Conservation (phyloP, 1,284 basidiomycete genomes). For the Ustilago loliicola region DNA sequence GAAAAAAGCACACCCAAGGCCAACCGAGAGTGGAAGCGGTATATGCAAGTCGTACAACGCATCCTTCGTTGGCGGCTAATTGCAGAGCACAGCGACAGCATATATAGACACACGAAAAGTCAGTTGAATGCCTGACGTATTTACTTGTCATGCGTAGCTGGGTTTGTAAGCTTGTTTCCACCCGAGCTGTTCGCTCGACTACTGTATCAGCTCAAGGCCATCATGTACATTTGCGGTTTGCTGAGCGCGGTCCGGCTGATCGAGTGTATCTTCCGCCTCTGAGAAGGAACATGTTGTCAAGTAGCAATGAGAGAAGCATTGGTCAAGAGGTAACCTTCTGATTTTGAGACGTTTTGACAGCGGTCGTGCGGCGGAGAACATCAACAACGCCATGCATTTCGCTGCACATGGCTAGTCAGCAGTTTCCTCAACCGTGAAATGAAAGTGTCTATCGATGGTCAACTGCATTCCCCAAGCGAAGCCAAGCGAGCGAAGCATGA, state of each 20-base stretch:
- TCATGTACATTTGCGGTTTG: too few relatives aligned
- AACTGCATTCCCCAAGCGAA: conserved; percentile 29
- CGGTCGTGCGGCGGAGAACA: conserved; percentile 1
- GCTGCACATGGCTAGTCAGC: conserved; percentile 35
- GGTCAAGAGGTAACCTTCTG: too few relatives aligned
- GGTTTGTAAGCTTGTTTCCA: not conserved
- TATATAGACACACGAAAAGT: conserved; percentile 3
- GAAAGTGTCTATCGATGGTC: conserved; percentile 22
- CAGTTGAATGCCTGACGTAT: conserved; percentile 11
- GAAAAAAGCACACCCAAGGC: not conserved
- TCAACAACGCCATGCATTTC: not conserved
- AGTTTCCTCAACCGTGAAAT: not conserved
- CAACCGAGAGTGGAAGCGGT: not conserved
- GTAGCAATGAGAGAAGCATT: too few relatives aligned
- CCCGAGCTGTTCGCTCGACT: not conserved
- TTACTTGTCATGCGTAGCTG: conserved; percentile 17
- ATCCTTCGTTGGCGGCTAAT: not conserved
- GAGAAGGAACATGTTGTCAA: too few relatives aligned
- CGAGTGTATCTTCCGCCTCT: too few relatives aligned
- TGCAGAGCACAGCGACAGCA: conserved; percentile 5
- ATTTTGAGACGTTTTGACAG: not conserved
- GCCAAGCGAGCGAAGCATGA: conserved; percentile 12
- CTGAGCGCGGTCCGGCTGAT: too few relatives aligned
- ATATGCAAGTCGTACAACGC: not conserved
- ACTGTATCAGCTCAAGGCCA: too few relatives aligned